Conservation (phyloP, 208 protist species). For the Blechomonas ayalai region DNA sequence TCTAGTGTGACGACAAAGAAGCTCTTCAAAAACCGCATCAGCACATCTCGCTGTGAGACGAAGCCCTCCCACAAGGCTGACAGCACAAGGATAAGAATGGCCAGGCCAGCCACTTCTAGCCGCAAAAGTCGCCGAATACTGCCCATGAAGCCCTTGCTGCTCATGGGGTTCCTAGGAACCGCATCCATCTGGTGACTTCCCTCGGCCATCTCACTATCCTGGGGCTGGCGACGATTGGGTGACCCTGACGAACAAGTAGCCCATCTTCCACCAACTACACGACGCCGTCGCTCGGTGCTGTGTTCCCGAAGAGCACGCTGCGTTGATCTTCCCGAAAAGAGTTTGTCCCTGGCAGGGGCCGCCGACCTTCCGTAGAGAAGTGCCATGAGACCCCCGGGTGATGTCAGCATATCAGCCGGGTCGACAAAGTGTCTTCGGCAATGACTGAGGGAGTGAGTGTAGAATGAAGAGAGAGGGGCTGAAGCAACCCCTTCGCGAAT, state of each 20-base stretch:
- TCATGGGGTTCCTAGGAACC: no score
- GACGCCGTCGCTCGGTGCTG: background rate
- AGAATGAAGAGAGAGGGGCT: no score
- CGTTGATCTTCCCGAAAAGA: no score
- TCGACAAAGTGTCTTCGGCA: conserved; percentile 23
- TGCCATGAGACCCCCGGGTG: conserved; percentile 56
- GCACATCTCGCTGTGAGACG: conserved; percentile 28
- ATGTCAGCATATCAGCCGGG: conserved; percentile 46
- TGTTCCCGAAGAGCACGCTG: background rate
- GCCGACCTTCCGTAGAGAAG: conserved; percentile 33
- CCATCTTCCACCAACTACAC: background rate
- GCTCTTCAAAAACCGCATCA: conserved; percentile 38
- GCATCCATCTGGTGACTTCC: no score
- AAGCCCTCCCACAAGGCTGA: conserved; percentile 70
- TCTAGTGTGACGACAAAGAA: conserved; percentile 67
- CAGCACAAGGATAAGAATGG: conserved; percentile 48
- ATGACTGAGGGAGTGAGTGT: no score
- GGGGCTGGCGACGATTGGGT: background rate
- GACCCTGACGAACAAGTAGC: background rate
- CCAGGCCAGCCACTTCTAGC: conserved; percentile 46
- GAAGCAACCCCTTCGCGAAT: no score
- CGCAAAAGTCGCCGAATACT: no score
- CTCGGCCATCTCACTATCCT: background rate
- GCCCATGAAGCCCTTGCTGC: background rate
- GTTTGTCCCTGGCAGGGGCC: background rate